Evolutionary conservation across 257 asterid genomes (phyloP), one percentile per base, ranked within the genome.

Genomic region (Rauvolfia tetraphylla): DNA sequence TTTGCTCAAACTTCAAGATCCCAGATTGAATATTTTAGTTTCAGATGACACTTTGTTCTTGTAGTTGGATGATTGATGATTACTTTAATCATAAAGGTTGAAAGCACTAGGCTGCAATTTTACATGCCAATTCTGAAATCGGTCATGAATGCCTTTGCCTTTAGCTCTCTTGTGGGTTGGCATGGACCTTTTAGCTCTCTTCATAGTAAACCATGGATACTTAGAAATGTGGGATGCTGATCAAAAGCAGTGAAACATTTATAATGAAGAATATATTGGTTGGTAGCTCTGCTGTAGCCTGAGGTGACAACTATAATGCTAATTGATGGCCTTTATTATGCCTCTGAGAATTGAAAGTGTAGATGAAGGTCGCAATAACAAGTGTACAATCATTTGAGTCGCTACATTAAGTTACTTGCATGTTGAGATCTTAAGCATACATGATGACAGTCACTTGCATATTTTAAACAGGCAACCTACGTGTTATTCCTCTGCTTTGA

Each of bases 31-130:
- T 66, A 66, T 9, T 66, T 66, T 66, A 66, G 17, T 22, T 66
- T 38, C 23, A 22, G 4, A 36, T 36, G 8, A 66, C 48, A 66
- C 71, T 66, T 66, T 66, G 29, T 36, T 20, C 27, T 34, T 36
- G 41, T 39, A 61, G 68, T 61, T 61, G 68, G 68, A 61, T 61
- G 38, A 61, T 61, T 12, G 39, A 61, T 61, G 68, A 61, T 61
- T 58, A 58, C 59, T 22, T 53, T 53, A 49, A 49, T 49, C 5
- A 49, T 49, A 49, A 56, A n/a, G 63, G 29, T 56, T 56, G 5
- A n/a, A n/a, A 56, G 63, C 63, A 56, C 63, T 11, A 56, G 31
- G 23, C 6, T 56, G 29, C 63, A 22, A 14, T 4, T 56, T 9
- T 56, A 56, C 42, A 63, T 65, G 48, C 71, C 71, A 65, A 63